A percentile compares a stretch with the other conserved stretches of the same genome.
Evolutionary conservation across 2,329 filamentous ascomycete genomes (phyloP).

Genomic region (Curvularia spicifera): DNA sequence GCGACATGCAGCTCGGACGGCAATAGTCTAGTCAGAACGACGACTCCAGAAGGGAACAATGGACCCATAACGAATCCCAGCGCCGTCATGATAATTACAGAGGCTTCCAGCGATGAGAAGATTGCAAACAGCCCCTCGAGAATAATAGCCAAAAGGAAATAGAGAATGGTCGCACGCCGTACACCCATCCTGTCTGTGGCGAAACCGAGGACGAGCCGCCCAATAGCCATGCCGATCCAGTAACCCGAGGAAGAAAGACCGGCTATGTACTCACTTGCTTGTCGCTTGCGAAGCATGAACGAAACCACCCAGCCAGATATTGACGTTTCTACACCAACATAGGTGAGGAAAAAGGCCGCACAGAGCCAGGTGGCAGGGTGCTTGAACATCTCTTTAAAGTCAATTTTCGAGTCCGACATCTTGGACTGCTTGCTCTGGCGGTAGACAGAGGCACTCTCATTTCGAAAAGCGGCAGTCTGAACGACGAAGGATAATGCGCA

Average conservation of each 20-base stretch:
- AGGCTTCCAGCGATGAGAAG: conserved; percentile 26
- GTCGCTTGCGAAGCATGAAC: conserved; percentile 54
- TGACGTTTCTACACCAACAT: conserved; percentile 55
- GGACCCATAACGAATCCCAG: conserved; percentile 53
- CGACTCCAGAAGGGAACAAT: conserved; percentile 53
- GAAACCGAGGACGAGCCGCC: conserved; percentile 41
- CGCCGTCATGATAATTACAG: conserved; percentile 41
- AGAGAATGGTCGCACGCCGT: conserved; percentile 32
- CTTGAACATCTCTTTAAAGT: conserved; percentile 37
- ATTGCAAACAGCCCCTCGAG: conserved; percentile 33
- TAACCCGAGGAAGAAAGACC: conserved; percentile 54
- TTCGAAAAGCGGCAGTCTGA: conserved; percentile 49
- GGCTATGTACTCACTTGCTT: conserved; percentile 47
- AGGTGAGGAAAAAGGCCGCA: conserved; percentile 53
- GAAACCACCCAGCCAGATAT: conserved; percentile 57
- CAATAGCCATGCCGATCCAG: conserved; percentile 55
- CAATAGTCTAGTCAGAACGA: conserved; percentile 48
- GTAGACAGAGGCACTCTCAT: conserved; percentile 45
- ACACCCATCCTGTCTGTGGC: conserved; percentile 40
- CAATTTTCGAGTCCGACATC: conserved; percentile 4
- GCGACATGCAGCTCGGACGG: conserved; percentile 52
- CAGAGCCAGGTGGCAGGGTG: conserved; percentile 52
- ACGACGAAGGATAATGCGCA: conserved; percentile 30
- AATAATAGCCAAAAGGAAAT: conserved; percentile 30
- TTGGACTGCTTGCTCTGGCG: conserved; percentile 30